Evolutionary conservation across 2,329 filamentous ascomycete genomes (phyloP).

Genomic region (Aspergillus sp.): DNA sequence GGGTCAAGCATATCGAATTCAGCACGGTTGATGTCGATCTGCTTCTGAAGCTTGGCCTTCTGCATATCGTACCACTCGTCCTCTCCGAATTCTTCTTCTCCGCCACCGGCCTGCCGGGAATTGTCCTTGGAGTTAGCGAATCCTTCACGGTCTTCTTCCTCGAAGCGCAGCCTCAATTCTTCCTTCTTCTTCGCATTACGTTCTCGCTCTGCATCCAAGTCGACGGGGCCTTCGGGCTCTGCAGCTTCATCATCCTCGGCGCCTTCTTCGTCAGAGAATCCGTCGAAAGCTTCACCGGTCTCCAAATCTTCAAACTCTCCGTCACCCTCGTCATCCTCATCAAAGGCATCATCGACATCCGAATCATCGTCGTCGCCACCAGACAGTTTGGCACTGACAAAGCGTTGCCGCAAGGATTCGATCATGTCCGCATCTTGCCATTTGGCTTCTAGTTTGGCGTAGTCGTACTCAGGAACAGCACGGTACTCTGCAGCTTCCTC

Average conservation of each 20-base stretch:
- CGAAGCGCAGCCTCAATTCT: constrained; percentile 89
- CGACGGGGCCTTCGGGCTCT: constrained; percentile 39
- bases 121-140: constrained; percentile 83
- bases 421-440: constrained; percentile 81
- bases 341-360: constrained; percentile 54
- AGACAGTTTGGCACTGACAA: constrained; percentile 68
- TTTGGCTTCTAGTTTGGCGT: constrained; percentile 76
- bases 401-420: constrained; percentile 71
- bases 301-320: constrained; percentile 86
- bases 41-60: constrained; percentile 91
- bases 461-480: constrained; percentile 75
- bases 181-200: constrained; percentile 91
- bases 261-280: constrained; percentile 42
- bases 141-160: constrained; percentile 96
- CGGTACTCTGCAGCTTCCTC: constrained; percentile 67
- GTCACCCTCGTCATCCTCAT: constrained; percentile 69
- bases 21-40: constrained; percentile 92
- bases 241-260: constrained; percentile 60
- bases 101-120: constrained; percentile 68
- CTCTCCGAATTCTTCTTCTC: constrained; percentile 78
- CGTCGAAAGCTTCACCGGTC: constrained; percentile 61
- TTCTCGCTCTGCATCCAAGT: constrained; percentile 83
- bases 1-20: constrained; percentile 90
- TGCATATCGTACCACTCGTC: constrained; percentile 99
- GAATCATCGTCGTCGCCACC: constrained; percentile 55